phyloP scores from a whole-genome alignment of 1,139 yeast genomes.

The Kodamaea plutei region DNA sequence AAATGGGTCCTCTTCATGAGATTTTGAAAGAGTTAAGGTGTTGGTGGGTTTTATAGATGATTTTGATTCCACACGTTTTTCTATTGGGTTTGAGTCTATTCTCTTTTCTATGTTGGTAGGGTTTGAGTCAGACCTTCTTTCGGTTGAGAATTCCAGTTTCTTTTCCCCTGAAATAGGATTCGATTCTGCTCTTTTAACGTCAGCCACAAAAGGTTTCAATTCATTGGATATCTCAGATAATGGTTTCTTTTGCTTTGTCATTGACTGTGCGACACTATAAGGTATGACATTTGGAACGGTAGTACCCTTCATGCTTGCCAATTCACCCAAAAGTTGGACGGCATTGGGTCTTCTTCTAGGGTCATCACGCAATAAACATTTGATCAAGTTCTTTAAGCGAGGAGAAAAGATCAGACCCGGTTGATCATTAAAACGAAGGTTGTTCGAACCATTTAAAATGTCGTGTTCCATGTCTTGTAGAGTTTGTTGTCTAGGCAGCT shows the following conservation, averaged over 20 bases:
- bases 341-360: slow-evolving; percentile 72
- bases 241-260: slow-evolving; percentile 4
- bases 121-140: neutral
- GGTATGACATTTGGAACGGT: slow-evolving; percentile 53
- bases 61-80: neutral
- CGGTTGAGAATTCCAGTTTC: neutral
- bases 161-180: neutral
- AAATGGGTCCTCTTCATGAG: slow-evolving; percentile 29
- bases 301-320: slow-evolving; percentile 56
- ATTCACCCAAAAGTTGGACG: slow-evolving; percentile 64
- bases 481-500: slow-evolving; percentile 47
- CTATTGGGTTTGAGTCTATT: neutral
- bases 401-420: slow-evolving; percentile 39
- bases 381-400: slow-evolving; percentile 54
- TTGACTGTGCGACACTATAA: slow-evolving; percentile 19
- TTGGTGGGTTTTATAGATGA: neutral
- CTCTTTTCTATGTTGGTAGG: neutral
- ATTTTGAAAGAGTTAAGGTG: too few relatives aligned
- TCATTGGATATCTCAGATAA: slow-evolving; percentile 2
- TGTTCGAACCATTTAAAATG: slow-evolving; percentile 31
- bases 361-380: slow-evolving; percentile 61
- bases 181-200: neutral
- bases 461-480: slow-evolving; percentile 38
- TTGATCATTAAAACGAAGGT: slow-evolving; percentile 32
- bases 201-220: too few relatives aligned